phyloP scores from a whole-genome alignment of 371 early-diverging fungal genomes.

The Mortierella sp. region DNA sequence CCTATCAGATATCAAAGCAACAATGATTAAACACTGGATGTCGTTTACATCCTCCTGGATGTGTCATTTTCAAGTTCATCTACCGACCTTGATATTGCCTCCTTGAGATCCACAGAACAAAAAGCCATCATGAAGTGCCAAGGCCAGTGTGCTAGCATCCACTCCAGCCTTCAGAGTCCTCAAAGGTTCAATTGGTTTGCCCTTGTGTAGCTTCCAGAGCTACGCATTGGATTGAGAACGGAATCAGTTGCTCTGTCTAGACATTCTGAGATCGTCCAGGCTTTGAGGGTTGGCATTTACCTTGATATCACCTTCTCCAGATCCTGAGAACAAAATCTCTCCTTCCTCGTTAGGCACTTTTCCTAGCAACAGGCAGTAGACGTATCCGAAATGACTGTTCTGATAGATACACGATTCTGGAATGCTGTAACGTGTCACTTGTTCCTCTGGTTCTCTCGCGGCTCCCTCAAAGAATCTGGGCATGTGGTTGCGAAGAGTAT shows the following conservation, averaged over 20 bases:
- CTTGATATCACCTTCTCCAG: slow-evolving; percentile 80
- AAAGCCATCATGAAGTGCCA: slow-evolving; percentile 76
- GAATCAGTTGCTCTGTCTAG: neutral
- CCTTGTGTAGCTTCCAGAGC: slow-evolving; percentile 67
- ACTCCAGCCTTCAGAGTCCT: slow-evolving; percentile 62
- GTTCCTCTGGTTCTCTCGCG: slow-evolving; percentile 49
- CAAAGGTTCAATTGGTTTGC: slow-evolving; percentile 55
- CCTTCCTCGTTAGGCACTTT: slow-evolving; percentile 64
- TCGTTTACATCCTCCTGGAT: too few species aligned
- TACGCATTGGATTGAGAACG: slow-evolving; percentile 12
- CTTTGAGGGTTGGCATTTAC: slow-evolving; percentile 30
- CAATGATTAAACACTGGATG: too few species aligned
- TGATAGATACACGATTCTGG: slow-evolving; percentile 63
- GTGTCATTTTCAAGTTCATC: too few species aligned
- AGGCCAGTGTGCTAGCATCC: slow-evolving; percentile 69
- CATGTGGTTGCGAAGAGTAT: slow-evolving; percentile 54
- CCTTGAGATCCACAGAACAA: slow-evolving; percentile 85
- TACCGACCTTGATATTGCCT: slow-evolving; percentile 68
- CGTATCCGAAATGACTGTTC: slow-evolving; percentile 82
- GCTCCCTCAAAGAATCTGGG: slow-evolving; percentile 58
- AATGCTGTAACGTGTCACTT: slow-evolving; percentile 64
- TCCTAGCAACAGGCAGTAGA: slow-evolving; percentile 73
- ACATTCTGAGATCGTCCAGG: neutral
- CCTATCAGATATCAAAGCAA: slow-evolving; percentile 39
- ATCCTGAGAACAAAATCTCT: slow-evolving; percentile 74